Evolutionary conservation across 2,329 filamentous ascomycete genomes (phyloP).

Genomic region (Pleurostoma richardsiae): DNA sequence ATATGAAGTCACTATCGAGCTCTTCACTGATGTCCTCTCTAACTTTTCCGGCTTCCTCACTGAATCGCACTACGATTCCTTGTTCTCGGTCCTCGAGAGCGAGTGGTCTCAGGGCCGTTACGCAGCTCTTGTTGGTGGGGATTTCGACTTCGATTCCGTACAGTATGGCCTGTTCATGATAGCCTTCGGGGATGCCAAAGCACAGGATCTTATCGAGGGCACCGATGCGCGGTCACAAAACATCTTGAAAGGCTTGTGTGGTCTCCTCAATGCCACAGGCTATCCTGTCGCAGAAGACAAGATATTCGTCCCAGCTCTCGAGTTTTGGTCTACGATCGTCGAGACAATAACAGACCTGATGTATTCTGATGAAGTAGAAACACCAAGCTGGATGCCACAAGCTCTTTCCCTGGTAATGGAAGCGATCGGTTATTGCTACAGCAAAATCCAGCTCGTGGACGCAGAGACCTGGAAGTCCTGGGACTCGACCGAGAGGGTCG

Average conservation of each 20-base stretch:
- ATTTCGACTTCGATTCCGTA: slow-evolving; percentile 59
- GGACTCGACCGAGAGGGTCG: slow-evolving; percentile 64
- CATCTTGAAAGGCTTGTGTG: slow-evolving; percentile 55
- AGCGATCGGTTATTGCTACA: slow-evolving; percentile 61
- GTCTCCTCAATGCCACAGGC: slow-evolving; percentile 61
- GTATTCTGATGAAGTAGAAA: slow-evolving; percentile 41
- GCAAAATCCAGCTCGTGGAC: slow-evolving; percentile 65
- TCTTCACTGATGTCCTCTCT: slow-evolving; percentile 60
- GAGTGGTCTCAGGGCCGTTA: slow-evolving; percentile 55
- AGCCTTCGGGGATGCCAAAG: slow-evolving; percentile 63
- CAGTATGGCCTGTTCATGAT: slow-evolving; percentile 64
- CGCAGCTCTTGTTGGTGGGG: slow-evolving; percentile 48
- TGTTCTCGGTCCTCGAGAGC: slow-evolving; percentile 57
- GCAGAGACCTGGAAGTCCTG: slow-evolving; percentile 53
- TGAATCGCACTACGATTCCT: slow-evolving; percentile 48
- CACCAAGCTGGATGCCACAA: slow-evolving; percentile 49
- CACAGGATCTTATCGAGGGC: slow-evolving; percentile 52
- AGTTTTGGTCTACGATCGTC: slow-evolving; percentile 77
- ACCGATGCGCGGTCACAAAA: slow-evolving; percentile 43
- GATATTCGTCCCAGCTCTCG: slow-evolving; percentile 67
- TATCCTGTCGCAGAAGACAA: slow-evolving; percentile 68
- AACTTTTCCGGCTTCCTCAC: slow-evolving; percentile 62
- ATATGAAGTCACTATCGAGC: slow-evolving; percentile 56
- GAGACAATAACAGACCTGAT: slow-evolving; percentile 60
- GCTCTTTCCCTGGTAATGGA: slow-evolving; percentile 57